Percentiles rank a stretch among this genome's conserved stretches.
phyloP scores from a whole-genome alignment of 495 filamentous ascomycete species.

The Parathielavia appendiculata region DNA sequence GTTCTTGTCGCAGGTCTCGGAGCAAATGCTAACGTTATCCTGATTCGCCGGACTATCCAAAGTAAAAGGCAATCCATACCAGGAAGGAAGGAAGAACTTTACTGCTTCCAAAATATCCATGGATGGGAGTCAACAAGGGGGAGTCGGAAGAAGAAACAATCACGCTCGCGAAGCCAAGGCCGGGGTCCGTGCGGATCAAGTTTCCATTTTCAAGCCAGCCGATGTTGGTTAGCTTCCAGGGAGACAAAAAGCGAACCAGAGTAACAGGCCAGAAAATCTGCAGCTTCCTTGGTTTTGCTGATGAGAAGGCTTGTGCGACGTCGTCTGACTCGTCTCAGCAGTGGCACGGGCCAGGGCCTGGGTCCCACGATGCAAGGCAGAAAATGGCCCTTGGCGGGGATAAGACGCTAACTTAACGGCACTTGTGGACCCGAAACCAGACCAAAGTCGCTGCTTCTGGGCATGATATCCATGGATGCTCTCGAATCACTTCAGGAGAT shows the following conservation, averaged over 20 bases:
- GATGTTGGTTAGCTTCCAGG: not conserved
- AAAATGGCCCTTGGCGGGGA: not conserved
- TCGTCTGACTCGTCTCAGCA: not conserved
- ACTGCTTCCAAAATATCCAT: no score
- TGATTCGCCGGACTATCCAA: no score
- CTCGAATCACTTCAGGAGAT: constrained; percentile 1
- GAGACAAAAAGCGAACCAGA: not conserved
- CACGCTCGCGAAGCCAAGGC: no score
- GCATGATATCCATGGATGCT: not conserved
- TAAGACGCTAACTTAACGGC: constrained; percentile 6
- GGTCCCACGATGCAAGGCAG: constrained; percentile 7
- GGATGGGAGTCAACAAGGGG: no score
- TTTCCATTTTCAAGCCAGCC: no score
- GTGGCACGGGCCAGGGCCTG: constrained; percentile 4
- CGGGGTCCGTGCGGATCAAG: no score
- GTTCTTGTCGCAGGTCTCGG: no score
- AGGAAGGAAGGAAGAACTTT: no score
- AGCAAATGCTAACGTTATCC: no score
- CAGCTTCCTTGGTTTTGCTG: not conserved
- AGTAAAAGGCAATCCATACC: no score
- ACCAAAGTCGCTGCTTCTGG: constrained; percentile 7
- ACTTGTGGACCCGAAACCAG: constrained; percentile 11
- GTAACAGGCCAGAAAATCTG: not conserved
- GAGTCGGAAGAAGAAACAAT: no score
- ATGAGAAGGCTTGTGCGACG: not conserved